Evolutionary conservation across 768 basidiomycete genomes (phyloP).

Genomic region (Rhizopogon salebrosus): DNA sequence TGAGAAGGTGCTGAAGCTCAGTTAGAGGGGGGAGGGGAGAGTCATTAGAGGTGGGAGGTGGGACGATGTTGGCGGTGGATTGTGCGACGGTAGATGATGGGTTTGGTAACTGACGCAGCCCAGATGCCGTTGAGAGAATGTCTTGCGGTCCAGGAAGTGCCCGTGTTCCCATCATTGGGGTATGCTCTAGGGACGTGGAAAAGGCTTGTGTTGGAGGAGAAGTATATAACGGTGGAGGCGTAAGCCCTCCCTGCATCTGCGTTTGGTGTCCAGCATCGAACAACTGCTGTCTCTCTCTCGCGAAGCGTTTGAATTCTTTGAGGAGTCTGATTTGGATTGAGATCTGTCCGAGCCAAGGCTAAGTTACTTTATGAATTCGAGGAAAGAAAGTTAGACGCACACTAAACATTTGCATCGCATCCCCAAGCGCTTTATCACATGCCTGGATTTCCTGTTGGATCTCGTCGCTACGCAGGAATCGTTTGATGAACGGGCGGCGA

Average conservation of each 20-base stretch:
- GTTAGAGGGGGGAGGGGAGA: neutral
- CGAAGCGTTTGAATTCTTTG: neutral
- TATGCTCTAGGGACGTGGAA: neutral
- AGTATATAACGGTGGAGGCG: neutral
- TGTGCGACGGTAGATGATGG: neutral
- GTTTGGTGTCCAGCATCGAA: neutral
- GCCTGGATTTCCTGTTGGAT: slow-evolving; percentile 46
- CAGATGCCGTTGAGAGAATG: neutral
- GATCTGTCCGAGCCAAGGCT: neutral
- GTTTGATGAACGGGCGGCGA: slow-evolving; percentile 68
- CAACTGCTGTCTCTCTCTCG: neutral
- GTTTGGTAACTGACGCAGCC: neutral
- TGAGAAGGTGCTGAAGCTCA: neutral
- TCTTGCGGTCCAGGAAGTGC: neutral
- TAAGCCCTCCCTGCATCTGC: neutral
- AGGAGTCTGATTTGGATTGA: neutral
- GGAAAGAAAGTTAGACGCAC: slow-evolving; percentile 25
- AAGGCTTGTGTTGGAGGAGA: neutral
- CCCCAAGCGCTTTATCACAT: slow-evolving; percentile 49
- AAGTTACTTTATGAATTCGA: neutral
- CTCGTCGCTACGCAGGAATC: slow-evolving; percentile 73
- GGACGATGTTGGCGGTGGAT: neutral
- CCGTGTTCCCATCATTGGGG: neutral
- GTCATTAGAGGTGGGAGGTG: neutral
- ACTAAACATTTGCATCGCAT: slow-evolving; percentile 54